phyloP scores from a whole-genome alignment of 140 eudicot species.

The Flaveria floridana region DNA sequence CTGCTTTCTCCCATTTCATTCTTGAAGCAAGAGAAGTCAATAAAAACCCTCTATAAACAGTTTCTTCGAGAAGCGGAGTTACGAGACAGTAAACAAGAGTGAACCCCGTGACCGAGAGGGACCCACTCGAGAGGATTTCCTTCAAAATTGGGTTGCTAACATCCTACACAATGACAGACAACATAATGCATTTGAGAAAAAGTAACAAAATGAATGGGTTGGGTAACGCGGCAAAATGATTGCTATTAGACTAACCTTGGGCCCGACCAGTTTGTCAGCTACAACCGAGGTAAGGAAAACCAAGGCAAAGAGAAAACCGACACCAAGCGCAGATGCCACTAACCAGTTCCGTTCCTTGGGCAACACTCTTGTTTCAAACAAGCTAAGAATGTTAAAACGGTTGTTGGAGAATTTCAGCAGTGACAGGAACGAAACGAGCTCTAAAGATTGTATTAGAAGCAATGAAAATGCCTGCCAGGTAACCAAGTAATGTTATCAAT shows the following conservation, averaged over 20 bases:
- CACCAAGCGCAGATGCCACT: conserved; percentile 64
- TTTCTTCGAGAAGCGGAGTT: conserved; percentile 81
- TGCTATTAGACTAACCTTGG: conserved; percentile 49
- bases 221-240: not conserved
- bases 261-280: conserved; percentile 64
- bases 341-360: conserved; percentile 64
- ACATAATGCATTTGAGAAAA: not conserved
- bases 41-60: conserved; percentile 75
- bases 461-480: conserved; percentile 54
- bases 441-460: conserved; percentile 57
- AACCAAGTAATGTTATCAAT: not conserved
- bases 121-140: conserved; percentile 67
- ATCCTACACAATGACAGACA: conserved; percentile 41
- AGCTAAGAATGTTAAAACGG: conserved; percentile 43
- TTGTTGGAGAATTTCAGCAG: conserved; percentile 48
- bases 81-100: conserved; percentile 58
- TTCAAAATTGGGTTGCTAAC: conserved; percentile 68
- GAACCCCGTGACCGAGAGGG: conserved; percentile 45
- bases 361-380: conserved; percentile 44
- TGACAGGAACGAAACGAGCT: conserved; percentile 46
- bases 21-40: conserved; percentile 58
- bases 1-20: conserved; percentile 78
- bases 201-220: not conserved
- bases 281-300: conserved; percentile 58
- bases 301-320: conserved; percentile 53